phyloP scores from a whole-genome alignment of 2,329 filamentous ascomycete genomes.

The Ophiostoma quercus region DNA sequence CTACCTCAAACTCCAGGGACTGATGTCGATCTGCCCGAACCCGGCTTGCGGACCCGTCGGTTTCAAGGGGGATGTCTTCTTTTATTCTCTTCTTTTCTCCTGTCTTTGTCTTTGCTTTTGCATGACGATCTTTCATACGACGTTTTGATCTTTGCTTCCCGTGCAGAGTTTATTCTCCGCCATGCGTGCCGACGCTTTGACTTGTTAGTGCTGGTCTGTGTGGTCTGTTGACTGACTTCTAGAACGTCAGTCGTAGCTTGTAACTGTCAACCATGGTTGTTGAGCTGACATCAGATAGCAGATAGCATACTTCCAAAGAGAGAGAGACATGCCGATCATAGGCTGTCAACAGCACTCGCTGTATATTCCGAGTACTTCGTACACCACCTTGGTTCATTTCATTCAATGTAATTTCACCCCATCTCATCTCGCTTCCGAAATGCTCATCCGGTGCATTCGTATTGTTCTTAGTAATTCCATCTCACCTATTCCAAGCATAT shows the following conservation, averaged over 20 bases:
- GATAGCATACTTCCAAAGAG: not conserved
- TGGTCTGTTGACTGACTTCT: not conserved
- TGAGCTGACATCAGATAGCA: not conserved
- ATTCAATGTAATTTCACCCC: not conserved
- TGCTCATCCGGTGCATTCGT: not conserved
- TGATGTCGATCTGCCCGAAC: conserved; percentile 1
- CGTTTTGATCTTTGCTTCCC: not conserved
- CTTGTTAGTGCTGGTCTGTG: too few relatives aligned
- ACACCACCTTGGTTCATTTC: not conserved
- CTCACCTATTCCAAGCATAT: not conserved
- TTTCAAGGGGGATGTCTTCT: not conserved
- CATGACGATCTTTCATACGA: too few relatives aligned
- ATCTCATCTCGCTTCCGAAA: not conserved
- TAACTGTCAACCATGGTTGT: not conserved
- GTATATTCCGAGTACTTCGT: not conserved
- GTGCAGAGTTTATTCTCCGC: not conserved
- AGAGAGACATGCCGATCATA: not conserved
- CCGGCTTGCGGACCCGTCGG: not conserved
- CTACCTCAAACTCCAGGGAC: not conserved
- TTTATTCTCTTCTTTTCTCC: not conserved
- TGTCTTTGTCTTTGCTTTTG: not conserved
- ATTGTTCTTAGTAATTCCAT: not conserved
- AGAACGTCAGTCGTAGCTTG: not conserved
- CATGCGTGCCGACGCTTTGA: not conserved
- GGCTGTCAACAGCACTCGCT: not conserved